A percentile compares a stretch with the other conserved stretches of the same genome.
Conservation (phyloP, 192 early-diverging fungal genomes). For the Gonapodya prolifera region DNA sequence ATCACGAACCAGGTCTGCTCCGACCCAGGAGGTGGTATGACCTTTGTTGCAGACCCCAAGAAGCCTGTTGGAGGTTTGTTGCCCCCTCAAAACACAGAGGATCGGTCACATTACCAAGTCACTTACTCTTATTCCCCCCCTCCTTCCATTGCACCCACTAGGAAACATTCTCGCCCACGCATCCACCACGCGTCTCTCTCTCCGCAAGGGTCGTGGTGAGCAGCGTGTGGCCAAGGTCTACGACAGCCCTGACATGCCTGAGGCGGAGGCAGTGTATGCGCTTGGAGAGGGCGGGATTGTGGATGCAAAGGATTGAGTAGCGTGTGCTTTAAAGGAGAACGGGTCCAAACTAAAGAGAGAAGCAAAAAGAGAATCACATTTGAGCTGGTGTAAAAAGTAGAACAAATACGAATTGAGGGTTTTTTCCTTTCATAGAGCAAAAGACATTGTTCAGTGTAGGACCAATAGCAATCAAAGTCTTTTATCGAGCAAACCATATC, state of each 20-base stretch:
- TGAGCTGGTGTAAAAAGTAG: too few species aligned
- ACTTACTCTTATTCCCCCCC: not conserved
- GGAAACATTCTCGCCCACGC: conserved; percentile 14
- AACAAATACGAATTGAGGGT: too few species aligned
- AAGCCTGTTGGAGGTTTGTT: conserved; percentile 77
- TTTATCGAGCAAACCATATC: too few species aligned
- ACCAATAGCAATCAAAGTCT: too few species aligned
- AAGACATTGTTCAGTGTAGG: too few species aligned
- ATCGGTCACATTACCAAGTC: not conserved
- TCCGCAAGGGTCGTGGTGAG: conserved; percentile 73
- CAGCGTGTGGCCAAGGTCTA: conserved; percentile 68
- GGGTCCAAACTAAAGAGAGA: too few species aligned
- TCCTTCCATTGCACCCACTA: not conserved
- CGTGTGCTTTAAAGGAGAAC: too few species aligned
- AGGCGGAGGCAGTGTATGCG: conserved; percentile 49
- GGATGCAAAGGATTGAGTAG: conserved; percentile 25
- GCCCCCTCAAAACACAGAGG: conserved; percentile 40
- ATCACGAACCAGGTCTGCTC: conserved; percentile 60
- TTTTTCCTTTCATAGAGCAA: too few species aligned
- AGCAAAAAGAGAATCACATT: too few species aligned
- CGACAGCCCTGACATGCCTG: conserved; percentile 70
- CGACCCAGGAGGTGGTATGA: conserved; percentile 14
- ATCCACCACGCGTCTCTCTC: conserved; percentile 61
- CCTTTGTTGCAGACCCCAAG: conserved; percentile 77
- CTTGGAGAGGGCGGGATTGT: conserved; percentile 64